A percentile compares a stretch with the other conserved stretches of the same genome.
These are phyloP conservation scores for Escallonia herrerae DNA, from an alignment of 129 eudicot species.

Conservation along the genomic window DNA sequence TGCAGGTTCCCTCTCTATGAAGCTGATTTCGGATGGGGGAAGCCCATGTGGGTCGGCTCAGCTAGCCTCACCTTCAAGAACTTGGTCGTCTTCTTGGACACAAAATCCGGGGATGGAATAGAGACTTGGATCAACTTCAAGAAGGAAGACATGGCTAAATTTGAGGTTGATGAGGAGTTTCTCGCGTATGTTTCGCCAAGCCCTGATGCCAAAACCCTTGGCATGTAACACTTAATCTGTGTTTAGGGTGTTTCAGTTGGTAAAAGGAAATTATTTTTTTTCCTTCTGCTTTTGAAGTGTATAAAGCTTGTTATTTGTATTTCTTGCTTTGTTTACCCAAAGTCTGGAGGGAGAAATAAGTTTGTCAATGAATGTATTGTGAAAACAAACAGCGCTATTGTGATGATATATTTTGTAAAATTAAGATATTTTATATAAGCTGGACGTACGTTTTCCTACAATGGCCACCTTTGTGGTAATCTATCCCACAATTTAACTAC, in stretches of 20 bases:
- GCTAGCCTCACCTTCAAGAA: not conserved
- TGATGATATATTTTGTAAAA: no score
- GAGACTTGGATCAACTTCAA: slow-evolving; percentile 16
- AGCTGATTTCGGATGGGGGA: slow-evolving; percentile 26
- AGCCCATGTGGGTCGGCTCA: slow-evolving; percentile 9
- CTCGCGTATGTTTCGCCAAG: not conserved
- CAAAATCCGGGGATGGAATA: slow-evolving; percentile 5
- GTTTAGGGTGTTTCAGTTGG: not conserved
- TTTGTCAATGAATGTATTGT: no score
- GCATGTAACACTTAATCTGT: not conserved
- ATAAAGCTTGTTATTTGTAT: no score
- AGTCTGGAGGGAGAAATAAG: no score
- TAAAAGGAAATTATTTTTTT: not conserved
- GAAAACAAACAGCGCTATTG: no score
- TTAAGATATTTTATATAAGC: no score
- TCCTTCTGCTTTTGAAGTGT: not conserved
- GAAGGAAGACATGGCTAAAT: slow-evolving; percentile 18
- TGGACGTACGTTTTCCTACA: no score
- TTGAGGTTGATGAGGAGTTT: slow-evolving; percentile 15
- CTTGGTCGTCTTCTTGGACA: slow-evolving; percentile 4
- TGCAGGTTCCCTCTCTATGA: slow-evolving; percentile 13
- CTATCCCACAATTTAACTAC: no score
- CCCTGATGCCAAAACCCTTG: not conserved
- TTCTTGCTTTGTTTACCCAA: no score
- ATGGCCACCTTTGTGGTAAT: no score